These are phyloP conservation scores for Agapanthus africanus DNA, from an alignment of 106 monocot species.

Conservation along the genomic window DNA sequence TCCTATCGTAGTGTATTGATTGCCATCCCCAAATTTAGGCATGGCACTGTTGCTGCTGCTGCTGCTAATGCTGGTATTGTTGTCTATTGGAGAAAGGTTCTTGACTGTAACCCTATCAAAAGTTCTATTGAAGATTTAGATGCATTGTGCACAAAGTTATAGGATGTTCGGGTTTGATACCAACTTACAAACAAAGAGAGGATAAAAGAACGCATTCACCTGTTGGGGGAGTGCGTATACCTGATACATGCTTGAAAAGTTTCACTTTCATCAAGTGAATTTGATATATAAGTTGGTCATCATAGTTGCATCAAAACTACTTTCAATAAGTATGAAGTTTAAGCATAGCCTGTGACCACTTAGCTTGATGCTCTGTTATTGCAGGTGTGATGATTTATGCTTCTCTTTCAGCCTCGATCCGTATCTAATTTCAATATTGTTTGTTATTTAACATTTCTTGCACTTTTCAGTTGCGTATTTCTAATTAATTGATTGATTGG, in stretches of 20 bases:
- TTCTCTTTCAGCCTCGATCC: background rate
- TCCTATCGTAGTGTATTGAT: too few relatives aligned
- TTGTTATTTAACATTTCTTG: background rate
- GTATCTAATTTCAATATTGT: background rate
- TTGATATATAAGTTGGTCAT: background rate
- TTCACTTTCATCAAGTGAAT: background rate
- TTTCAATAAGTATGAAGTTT: background rate
- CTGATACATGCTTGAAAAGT: background rate
- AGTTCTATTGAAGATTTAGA: background rate
- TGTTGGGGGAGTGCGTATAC: background rate
- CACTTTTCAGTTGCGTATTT: background rate
- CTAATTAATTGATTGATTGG: too few relatives aligned
- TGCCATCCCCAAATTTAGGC: too few relatives aligned
- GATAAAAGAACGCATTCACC: background rate
- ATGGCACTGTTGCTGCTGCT: too few relatives aligned
- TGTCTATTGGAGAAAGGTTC: background rate
- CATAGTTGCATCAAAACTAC: background rate
- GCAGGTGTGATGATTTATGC: background rate
- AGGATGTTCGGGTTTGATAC: background rate
- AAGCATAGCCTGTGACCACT: background rate
- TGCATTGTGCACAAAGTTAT: background rate
- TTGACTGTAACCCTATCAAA: background rate
- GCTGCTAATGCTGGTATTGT: too few relatives aligned
- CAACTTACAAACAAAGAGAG: background rate
- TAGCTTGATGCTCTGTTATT: background rate